These are phyloP conservation scores for Pseudogymnoascus sp. DNA, from an alignment of 2,329 filamentous ascomycete species.

Conservation along the genomic window DNA sequence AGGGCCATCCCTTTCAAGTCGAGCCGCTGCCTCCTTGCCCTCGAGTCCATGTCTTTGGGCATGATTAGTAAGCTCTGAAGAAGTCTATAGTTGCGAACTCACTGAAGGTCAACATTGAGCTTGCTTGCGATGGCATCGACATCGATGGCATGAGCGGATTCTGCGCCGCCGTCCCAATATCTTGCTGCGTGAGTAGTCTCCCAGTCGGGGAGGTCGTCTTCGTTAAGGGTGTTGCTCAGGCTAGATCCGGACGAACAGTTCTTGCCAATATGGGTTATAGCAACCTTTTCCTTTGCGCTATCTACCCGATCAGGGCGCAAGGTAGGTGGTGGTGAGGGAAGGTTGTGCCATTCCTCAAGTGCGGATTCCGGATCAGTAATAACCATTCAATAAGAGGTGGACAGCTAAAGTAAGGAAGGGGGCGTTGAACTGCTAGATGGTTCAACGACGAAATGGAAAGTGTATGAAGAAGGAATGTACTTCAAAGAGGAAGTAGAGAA, in stretches of 20 bases:
- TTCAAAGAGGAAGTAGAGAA: neutral
- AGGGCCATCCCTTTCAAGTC: conserved; percentile 56
- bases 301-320: conserved; percentile 6
- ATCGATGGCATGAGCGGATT: conserved; percentile 25
- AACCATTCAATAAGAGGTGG: conserved; percentile 9
- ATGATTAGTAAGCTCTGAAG: conserved; percentile 25
- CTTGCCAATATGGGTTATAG: neutral
- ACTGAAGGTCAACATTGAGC: conserved; percentile 17
- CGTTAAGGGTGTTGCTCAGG: neutral
- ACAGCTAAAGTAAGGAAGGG: neutral
- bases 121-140: conserved; percentile 23
- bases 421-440: neutral
- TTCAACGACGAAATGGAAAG: neutral
- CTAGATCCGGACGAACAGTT: neutral
- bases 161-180: conserved; percentile 20
- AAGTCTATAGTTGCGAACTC: neutral
- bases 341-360: conserved; percentile 9
- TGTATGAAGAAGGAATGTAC: neutral
- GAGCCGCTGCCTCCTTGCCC: conserved; percentile 52
- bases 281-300: conserved; percentile 1
- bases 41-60: conserved; percentile 51
- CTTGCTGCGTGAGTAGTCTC: neutral
- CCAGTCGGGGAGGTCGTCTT: neutral
- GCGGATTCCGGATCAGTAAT: conserved; percentile 1
- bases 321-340: conserved; percentile 6